Evolutionary conservation across 495 filamentous ascomycete species (phyloP).

Genomic region (Letharia lupina): DNA sequence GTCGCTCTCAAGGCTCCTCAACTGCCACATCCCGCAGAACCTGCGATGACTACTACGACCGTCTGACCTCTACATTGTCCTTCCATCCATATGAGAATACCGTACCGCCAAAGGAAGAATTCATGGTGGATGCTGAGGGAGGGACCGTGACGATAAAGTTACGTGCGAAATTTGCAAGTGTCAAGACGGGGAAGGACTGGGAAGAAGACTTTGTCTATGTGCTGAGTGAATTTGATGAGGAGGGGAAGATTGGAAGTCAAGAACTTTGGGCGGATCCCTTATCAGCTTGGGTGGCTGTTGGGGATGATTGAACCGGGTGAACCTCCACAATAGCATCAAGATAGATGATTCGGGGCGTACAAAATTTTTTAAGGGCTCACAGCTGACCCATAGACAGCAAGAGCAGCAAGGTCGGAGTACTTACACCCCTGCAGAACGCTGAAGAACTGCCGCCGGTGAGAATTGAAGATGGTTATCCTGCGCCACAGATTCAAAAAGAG

Average conservation of each 20-base stretch:
- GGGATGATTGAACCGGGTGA: constrained; percentile 6
- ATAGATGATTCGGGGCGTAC: background rate
- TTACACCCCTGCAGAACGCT: background rate
- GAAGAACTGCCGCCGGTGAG: background rate
- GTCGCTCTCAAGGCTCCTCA: constrained; percentile 9
- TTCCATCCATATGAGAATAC: constrained; percentile 27
- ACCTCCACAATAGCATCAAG: background rate
- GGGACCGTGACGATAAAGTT: constrained; percentile 30
- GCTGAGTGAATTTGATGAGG: constrained; percentile 34
- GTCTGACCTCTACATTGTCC: constrained; percentile 28
- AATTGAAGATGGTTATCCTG: background rate
- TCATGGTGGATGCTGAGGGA: constrained; percentile 28
- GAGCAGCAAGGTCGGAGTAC: background rate
- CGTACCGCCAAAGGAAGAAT: constrained; percentile 28
- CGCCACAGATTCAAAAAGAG: background rate
- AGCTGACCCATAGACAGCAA: background rate
- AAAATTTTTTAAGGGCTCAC: background rate
- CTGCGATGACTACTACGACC: constrained; percentile 32
- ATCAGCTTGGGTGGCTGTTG: constrained; percentile 34
- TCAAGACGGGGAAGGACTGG: constrained; percentile 34
- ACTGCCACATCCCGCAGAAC: constrained; percentile 8
- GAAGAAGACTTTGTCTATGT: constrained; percentile 34
- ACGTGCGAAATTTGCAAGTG: constrained; percentile 27
- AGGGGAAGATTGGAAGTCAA: constrained; percentile 35
- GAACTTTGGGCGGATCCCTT: constrained; percentile 40